Evolutionary conservation across 306 rosid genomes (phyloP).

Genomic region (Neltuma alba): DNA sequence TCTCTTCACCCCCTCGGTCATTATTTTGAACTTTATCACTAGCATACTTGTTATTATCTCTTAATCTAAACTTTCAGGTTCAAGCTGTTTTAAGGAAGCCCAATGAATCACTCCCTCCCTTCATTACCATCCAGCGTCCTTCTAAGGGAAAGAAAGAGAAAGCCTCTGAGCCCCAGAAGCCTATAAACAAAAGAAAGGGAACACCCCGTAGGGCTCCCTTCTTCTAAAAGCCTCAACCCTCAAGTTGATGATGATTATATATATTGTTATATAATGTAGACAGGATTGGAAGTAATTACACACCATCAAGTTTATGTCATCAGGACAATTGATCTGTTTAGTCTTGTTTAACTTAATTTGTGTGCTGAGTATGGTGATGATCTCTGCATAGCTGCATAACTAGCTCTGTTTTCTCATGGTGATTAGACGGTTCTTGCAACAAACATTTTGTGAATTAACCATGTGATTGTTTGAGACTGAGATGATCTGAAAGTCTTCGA

Average conservation of each 20-base stretch:
- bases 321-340: neutral
- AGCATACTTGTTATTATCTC: neutral
- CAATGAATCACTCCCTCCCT: conserved; percentile 40
- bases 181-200: conserved; percentile 50
- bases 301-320: neutral
- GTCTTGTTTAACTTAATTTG: neutral
- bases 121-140: conserved; percentile 14
- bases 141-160: neutral
- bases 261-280: neutral
- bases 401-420: neutral
- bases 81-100: conserved; percentile 28
- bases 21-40: conserved; percentile 1
- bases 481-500: neutral
- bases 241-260: neutral
- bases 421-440: neutral
- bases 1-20: neutral
- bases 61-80: conserved; percentile 44
- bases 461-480: neutral
- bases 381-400: neutral
- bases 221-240: conserved; percentile 29
- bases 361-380: neutral
- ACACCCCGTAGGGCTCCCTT: conserved; percentile 55
- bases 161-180: neutral
- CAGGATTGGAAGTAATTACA: conserved; percentile 6
- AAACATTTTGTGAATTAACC: conserved; percentile 11